Percentiles rank a stretch among this genome's conserved stretches.
Evolutionary conservation across 164 flowering plant genomes (phyloP).

Genomic region (Berberis thunbergii): DNA sequence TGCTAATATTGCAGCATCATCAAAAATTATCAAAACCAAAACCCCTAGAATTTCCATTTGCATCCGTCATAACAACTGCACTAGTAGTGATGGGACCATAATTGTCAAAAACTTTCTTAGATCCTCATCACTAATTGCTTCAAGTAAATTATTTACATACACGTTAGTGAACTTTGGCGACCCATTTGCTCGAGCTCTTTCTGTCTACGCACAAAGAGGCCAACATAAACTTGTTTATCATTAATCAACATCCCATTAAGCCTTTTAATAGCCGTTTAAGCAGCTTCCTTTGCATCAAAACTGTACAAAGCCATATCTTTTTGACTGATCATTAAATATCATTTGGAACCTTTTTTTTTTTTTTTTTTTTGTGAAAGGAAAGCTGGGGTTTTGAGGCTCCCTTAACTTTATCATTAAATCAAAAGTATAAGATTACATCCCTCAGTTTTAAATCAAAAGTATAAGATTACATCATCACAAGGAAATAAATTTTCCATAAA

Average conservation of each 20-base stretch:
- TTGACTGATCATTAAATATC: slow-evolving; percentile 54
- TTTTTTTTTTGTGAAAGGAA: too few relatives aligned
- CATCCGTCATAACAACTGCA: not conserved
- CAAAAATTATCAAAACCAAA: slow-evolving; percentile 3
- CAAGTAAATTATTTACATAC: not conserved
- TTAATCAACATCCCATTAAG: slow-evolving; percentile 28
- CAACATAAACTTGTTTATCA: not conserved
- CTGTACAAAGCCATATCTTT: slow-evolving; percentile 83
- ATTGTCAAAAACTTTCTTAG: not conserved
- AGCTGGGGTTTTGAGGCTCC: too few relatives aligned
- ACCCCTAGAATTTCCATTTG: not conserved
- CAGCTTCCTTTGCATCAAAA: slow-evolving; percentile 60
- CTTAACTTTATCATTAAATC: too few relatives aligned
- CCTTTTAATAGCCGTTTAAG: slow-evolving; percentile 49
- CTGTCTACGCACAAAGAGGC: not conserved
- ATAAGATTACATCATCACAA: too few relatives aligned
- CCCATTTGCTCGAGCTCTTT: not conserved
- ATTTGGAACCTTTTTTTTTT: too few relatives aligned
- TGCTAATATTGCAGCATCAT: not conserved
- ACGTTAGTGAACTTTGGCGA: not conserved
- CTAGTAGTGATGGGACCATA: not conserved
- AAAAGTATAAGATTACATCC: too few relatives aligned
- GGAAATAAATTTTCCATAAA: too few relatives aligned
- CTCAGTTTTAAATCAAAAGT: too few relatives aligned
- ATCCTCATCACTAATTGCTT: not conserved